Percentiles rank a stretch among this genome's conserved stretches.
phyloP scores from a whole-genome alignment of 768 basidiomycete genomes.

The Gymnopilus junonius region DNA sequence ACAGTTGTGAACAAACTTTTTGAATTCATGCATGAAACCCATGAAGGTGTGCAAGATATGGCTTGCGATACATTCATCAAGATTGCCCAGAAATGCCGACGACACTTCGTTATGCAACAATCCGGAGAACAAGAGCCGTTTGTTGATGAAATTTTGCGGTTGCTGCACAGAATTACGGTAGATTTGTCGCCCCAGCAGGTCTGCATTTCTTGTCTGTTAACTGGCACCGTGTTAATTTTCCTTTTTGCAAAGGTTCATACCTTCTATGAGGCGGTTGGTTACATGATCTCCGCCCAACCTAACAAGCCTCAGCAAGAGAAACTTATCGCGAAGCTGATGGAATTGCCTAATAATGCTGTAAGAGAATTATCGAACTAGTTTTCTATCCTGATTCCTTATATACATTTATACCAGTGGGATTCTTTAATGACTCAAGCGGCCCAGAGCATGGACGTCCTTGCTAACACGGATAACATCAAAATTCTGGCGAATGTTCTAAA shows the following conservation, averaged over 20 bases:
- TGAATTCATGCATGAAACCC: constrained; percentile 99
- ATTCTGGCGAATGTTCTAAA: constrained; percentile 96
- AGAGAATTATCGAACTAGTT: constrained; percentile 24
- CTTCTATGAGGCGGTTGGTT: constrained; percentile 98
- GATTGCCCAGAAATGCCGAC: constrained; percentile 97
- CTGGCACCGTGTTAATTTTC: too few species aligned
- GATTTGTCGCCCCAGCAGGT: constrained; percentile 92
- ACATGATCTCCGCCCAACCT: constrained; percentile 99
- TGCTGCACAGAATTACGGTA: constrained; percentile 91
- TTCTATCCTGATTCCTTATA: constrained; percentile 5
- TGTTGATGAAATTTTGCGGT: constrained; percentile 93
- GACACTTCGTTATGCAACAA: constrained; percentile 99
- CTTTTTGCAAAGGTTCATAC: constrained; percentile 89
- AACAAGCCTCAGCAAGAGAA: constrained; percentile 98
- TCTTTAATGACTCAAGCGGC: constrained; percentile 95
- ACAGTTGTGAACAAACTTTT: constrained; percentile 99
- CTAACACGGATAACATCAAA: constrained; percentile 92
- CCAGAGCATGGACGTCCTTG: constrained; percentile 89
- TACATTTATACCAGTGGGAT: constrained; percentile 76
- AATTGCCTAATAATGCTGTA: constrained; percentile 94
- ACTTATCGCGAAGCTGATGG: constrained; percentile 94
- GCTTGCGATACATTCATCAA: constrained; percentile 99
- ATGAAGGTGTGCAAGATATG: constrained; percentile 99
- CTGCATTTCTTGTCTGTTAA: constrained; percentile 25
- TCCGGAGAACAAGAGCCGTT: constrained; percentile 97